These are phyloP conservation scores for Alternaria incomplexa DNA, from an alignment of 2,329 filamentous ascomycete genomes.

Conservation along the genomic window DNA sequence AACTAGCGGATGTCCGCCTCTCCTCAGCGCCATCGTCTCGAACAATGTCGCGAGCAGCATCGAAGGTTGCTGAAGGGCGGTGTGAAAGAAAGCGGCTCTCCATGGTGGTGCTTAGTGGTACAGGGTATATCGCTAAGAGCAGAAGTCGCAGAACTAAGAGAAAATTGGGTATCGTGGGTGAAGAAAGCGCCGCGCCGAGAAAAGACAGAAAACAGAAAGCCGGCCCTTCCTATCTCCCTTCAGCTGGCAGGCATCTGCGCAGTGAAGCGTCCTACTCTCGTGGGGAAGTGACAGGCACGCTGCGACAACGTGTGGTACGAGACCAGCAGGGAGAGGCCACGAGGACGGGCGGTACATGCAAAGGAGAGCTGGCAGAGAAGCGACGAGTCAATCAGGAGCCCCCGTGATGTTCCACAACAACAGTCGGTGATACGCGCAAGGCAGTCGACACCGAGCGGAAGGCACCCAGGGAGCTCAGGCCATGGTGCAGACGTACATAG, in stretches of 20 bases:
- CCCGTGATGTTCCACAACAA: constrained; percentile 47
- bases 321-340: constrained; percentile 22
- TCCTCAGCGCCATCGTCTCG: constrained; percentile 20
- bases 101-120: constrained; percentile 39
- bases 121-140: constrained; percentile 39
- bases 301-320: constrained; percentile 36
- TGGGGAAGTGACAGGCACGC: constrained; percentile 24
- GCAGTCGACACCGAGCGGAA: constrained; percentile 22
- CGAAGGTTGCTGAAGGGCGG: constrained; percentile 26
- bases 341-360: constrained; percentile 13
- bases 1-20: constrained; percentile 24
- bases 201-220: constrained; percentile 15
- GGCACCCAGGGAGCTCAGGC: constrained; percentile 33
- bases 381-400: constrained; percentile 30
- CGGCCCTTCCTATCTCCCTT: constrained; percentile 17
- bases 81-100: constrained; percentile 31
- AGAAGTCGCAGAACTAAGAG: constrained; percentile 13
- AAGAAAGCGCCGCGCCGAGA: constrained; percentile 9
- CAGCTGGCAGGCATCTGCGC: constrained; percentile 38
- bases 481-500: constrained; percentile 30
- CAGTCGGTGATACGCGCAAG: constrained; percentile 33
- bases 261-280: constrained; percentile 33
- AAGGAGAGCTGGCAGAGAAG: constrained; percentile 18
- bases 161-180: constrained; percentile 14
- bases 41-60: constrained; percentile 18